A percentile compares a stretch with the other conserved stretches of the same genome.
Conservation (phyloP, 2,329 filamentous ascomycete species). For the Cordyceps cicadae region DNA sequence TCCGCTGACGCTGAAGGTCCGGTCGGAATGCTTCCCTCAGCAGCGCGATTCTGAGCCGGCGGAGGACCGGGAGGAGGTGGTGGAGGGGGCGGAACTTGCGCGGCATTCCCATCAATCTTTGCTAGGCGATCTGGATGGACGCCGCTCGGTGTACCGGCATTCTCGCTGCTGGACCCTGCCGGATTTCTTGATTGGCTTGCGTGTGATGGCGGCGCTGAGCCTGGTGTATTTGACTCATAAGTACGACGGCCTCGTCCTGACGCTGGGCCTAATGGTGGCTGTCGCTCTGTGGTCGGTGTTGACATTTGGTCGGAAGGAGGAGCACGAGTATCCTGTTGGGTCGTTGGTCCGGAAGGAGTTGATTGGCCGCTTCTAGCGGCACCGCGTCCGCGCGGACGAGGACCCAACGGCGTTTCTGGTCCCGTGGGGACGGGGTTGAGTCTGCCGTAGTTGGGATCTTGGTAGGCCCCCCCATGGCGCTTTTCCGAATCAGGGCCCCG, state of each 20-base stretch:
- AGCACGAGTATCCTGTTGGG: constrained; percentile 36
- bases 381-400: constrained; percentile 42
- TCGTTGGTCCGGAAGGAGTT: constrained; percentile 27
- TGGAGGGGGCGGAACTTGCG: constrained; percentile 16
- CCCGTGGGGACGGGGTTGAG: constrained; percentile 44
- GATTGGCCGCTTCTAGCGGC: constrained; percentile 29
- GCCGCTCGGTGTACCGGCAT: constrained; percentile 21
- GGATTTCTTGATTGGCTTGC: constrained; percentile 28
- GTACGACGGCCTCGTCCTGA: constrained; percentile 40
- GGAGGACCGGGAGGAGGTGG: constrained; percentile 26
- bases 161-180: constrained; percentile 27
- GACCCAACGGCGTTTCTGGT: constrained; percentile 46
- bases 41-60: constrained; percentile 18
- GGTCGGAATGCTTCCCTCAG: constrained; percentile 26
- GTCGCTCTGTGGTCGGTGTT: constrained; percentile 39
- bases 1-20: constrained; percentile 30
- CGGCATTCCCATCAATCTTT: constrained; percentile 28
- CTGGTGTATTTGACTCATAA: constrained; percentile 30
- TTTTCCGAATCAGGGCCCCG: constrained; percentile 41
- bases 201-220: constrained; percentile 25
- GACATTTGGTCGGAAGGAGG: constrained; percentile 30
- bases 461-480: constrained; percentile 33
- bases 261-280: constrained; percentile 45
- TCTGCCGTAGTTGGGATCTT: constrained; percentile 56
- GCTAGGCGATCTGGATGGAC: constrained; percentile 45